Conservation (phyloP, 352 stramenopile species). For the Phytophthora sojae region DNA sequence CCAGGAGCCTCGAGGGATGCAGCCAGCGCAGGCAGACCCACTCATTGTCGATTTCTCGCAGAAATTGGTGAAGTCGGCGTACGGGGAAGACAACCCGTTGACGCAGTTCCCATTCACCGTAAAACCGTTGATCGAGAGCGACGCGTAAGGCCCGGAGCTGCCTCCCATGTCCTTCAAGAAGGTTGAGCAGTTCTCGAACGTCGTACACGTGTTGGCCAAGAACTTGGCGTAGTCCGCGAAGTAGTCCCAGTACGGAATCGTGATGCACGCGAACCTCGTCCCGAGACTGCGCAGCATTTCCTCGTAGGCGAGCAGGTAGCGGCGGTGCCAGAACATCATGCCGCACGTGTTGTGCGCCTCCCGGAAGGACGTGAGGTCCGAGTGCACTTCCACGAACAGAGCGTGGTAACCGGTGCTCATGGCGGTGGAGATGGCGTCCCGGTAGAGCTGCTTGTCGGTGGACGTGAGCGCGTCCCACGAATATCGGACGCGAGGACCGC, state of each 20-base stretch:
- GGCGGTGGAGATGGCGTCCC: conserved; percentile 59
- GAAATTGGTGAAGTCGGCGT: conserved; percentile 50
- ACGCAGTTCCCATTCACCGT: conserved; percentile 39
- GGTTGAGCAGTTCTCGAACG: conserved; percentile 61
- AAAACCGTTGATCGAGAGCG: conserved; percentile 32
- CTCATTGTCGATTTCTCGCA: conserved; percentile 58
- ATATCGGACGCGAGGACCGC: conserved; percentile 56
- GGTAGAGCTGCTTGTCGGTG: conserved; percentile 69
- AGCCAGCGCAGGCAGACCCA: conserved; percentile 47
- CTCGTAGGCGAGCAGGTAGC: conserved; percentile 47
- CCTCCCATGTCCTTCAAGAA: conserved; percentile 75
- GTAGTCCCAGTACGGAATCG: conserved; percentile 85
- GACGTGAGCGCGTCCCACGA: conserved; percentile 53
- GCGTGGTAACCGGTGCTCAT: conserved; percentile 64
- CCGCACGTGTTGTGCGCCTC: conserved; percentile 60
- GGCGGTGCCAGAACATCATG: conserved; percentile 62
- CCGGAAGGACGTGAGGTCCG: conserved; percentile 43
- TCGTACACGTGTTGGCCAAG: conserved; percentile 41
- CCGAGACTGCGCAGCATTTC: conserved; percentile 78
- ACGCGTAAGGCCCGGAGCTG: conserved; percentile 35
- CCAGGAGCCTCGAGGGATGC: conserved; percentile 67
- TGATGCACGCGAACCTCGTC: conserved; percentile 68
- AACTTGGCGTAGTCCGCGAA: conserved; percentile 68
- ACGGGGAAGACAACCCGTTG: conserved; percentile 28
- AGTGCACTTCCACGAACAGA: conserved; percentile 66